These are phyloP conservation scores for Cadophora malorum DNA, from an alignment of 2,329 filamentous ascomycete species.

Conservation along the genomic window DNA sequence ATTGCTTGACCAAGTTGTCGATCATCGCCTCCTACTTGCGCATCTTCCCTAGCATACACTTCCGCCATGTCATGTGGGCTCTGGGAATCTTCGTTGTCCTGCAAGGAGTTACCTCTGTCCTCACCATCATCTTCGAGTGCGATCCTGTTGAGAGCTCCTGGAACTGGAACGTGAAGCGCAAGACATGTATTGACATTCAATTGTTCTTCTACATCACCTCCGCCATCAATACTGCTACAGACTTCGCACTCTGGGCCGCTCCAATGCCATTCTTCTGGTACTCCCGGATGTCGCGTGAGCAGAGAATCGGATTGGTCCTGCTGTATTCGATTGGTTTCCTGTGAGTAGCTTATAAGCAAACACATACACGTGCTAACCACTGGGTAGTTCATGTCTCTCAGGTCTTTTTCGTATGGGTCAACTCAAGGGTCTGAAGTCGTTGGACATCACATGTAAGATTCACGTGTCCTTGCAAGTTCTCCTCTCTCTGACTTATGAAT, in stretches of 20 bases:
- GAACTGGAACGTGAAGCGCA: constrained; percentile 17
- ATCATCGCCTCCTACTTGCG: constrained; percentile 25
- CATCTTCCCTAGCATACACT: constrained; percentile 23
- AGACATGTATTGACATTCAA: constrained; percentile 28
- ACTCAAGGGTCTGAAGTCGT: constrained; percentile 20
- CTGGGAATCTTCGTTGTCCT: constrained; percentile 14
- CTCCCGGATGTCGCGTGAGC: constrained; percentile 6
- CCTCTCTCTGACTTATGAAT: not conserved
- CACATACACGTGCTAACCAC: not conserved
- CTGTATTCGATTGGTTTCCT: constrained; percentile 24
- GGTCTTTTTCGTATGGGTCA: constrained; percentile 23
- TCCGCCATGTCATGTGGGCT: constrained; percentile 12
- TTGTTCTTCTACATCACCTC: constrained; percentile 23
- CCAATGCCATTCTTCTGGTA: constrained; percentile 20
- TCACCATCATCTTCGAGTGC: constrained; percentile 25
- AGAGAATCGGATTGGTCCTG: constrained; percentile 7
- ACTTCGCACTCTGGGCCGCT: constrained; percentile 21
- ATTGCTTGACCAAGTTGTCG: constrained; percentile 25
- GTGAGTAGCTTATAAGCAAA: constrained; percentile 8
- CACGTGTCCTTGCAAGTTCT: not conserved
- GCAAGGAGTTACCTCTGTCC: constrained; percentile 13
- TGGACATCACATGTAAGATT: constrained; percentile 27
- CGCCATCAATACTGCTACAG: constrained; percentile 21
- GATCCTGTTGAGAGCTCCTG: constrained; percentile 19
- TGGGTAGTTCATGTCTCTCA: constrained; percentile 16